These are phyloP conservation scores for Pseudonitzschia pungens DNA, from an alignment of 108 stramenopile genomes.

Conservation along the genomic window DNA sequence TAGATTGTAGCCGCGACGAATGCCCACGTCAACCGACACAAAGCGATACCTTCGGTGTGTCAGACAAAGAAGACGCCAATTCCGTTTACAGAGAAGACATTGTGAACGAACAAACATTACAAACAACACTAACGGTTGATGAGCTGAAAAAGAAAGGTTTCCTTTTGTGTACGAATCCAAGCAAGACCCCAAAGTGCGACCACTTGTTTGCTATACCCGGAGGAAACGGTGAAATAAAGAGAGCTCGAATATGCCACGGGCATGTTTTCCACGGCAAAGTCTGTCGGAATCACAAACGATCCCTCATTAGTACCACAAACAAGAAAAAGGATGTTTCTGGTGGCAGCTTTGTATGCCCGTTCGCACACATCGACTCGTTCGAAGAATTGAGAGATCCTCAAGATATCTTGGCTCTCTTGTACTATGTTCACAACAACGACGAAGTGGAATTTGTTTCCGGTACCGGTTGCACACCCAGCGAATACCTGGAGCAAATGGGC, in stretches of 20 bases:
- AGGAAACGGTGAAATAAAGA: background rate
- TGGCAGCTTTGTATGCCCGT: background rate
- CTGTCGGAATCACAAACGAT: background rate
- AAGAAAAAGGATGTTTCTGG: background rate
- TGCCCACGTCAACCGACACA: too few relatives aligned
- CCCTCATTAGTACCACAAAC: background rate
- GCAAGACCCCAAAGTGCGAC: conserved; percentile 1
- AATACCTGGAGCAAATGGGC: background rate
- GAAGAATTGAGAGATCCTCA: conserved; percentile 1
- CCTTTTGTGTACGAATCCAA: conserved; percentile 1
- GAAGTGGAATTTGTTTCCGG: conserved; percentile 5
- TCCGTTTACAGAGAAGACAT: background rate
- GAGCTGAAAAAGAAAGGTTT: conserved; percentile 3
- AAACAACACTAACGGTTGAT: background rate
- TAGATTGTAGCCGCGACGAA: background rate
- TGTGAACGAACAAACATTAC: background rate
- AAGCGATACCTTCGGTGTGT: too few relatives aligned
- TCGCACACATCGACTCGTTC: conserved; percentile 7
- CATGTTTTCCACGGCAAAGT: background rate
- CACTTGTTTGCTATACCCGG: conserved; percentile 7
- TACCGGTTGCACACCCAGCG: conserved; percentile 9
- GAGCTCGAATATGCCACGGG: background rate
- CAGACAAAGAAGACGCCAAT: background rate
- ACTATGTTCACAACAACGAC: conserved; percentile 12
- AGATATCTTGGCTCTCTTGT: conserved; percentile 1